These are phyloP conservation scores for Malassezia caprae DNA, from an alignment of 1,284 basidiomycete genomes.

Conservation along the genomic window DNA sequence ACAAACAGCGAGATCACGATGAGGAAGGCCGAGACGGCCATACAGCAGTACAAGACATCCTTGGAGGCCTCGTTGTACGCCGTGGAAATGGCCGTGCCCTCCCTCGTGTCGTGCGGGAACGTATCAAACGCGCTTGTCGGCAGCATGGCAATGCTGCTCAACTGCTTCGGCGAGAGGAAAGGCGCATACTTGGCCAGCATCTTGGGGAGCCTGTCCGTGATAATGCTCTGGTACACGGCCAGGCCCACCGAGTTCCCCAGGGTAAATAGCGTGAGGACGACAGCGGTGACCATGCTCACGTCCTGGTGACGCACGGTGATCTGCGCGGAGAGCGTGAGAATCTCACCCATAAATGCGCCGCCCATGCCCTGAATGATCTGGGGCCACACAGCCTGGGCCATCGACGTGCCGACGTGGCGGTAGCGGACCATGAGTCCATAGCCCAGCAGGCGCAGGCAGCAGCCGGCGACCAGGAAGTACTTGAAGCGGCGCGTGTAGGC, in stretches of 20 bases:
- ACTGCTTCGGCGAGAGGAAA: neutral
- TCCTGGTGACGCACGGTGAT: constrained; percentile 45
- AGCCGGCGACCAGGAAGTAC: constrained; percentile 30
- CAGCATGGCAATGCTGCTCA: too few species aligned
- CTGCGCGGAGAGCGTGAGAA: constrained; percentile 39
- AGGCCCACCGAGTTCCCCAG: constrained; percentile 41
- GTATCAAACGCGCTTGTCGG: constrained; percentile 11
- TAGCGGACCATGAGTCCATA: constrained; percentile 45
- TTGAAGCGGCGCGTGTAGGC: constrained; percentile 41
- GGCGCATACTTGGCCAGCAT: constrained; percentile 23
- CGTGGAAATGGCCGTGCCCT: constrained; percentile 22
- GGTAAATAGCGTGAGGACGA: constrained; percentile 38
- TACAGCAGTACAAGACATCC: constrained; percentile 31
- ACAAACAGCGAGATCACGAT: constrained; percentile 29
- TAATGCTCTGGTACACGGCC: constrained; percentile 35
- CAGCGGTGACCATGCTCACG: constrained; percentile 46
- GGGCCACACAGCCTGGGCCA: constrained; percentile 37
- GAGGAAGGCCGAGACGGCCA: constrained; percentile 31
- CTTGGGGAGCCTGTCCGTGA: constrained; percentile 21
- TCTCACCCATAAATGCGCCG: constrained; percentile 41
- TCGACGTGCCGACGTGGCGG: constrained; percentile 27
- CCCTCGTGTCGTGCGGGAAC: constrained; percentile 28
- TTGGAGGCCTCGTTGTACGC: constrained; percentile 40
- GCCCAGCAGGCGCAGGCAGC: constrained; percentile 36
- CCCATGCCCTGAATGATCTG: constrained; percentile 45